Conservation (phyloP, 164 flowering plant species). For the grape (Vitis vinifera) region ASM3070453v1 NC_081808.1:25645001-25645500, state of each 20-base stretch:
- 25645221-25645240: constrained; percentile 30
- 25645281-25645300: constrained; percentile 43
- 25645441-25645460: constrained; percentile 18
- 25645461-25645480: constrained; percentile 30
- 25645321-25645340: constrained; percentile 31
- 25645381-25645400: constrained; percentile 22
- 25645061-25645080: constrained; percentile 30
- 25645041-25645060: constrained; percentile 23
- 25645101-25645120: constrained; percentile 29
- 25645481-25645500: constrained; percentile 10
- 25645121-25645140: constrained; percentile 47
- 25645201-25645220: background rate
- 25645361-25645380: constrained; percentile 40
- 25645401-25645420: constrained; percentile 34
- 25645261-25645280: constrained; percentile 34
- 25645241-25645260: constrained; percentile 37
- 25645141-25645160: constrained; percentile 24
- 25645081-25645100: constrained; percentile 32
- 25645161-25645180: constrained; percentile 32
- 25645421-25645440: constrained; percentile 12
- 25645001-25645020: background rate
- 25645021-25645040: constrained; percentile 12
- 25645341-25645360: constrained; percentile 21
- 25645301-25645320: constrained; percentile 27
- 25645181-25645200: constrained; percentile 51